These are phyloP conservation scores for Fusarium bactridioides DNA, from an alignment of 2,329 filamentous ascomycete genomes.

Conservation along the genomic window DNA sequence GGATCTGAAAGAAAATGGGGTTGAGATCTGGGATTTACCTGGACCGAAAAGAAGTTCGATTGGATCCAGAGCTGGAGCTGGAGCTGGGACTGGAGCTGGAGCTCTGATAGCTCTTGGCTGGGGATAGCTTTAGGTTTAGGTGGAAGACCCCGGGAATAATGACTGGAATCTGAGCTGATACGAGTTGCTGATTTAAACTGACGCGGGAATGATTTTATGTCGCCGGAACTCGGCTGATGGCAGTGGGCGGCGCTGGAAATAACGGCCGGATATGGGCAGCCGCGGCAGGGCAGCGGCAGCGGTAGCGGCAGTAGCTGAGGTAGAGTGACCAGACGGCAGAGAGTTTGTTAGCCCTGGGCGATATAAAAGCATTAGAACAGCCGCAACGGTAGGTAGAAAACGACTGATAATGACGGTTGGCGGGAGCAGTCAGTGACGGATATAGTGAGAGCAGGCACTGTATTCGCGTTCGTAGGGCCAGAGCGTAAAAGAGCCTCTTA, in stretches of 20 bases:
- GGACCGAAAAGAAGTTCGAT: constrained; percentile 10
- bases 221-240: constrained; percentile 35
- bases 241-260: constrained; percentile 43
- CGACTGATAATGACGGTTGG: not conserved
- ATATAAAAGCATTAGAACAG: constrained; percentile 1
- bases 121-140: constrained; percentile 4
- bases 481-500: constrained; percentile 3
- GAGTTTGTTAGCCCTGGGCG: constrained; percentile 15
- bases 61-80: constrained; percentile 17
- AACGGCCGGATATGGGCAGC: constrained; percentile 35
- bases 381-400: not conserved
- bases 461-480: not conserved
- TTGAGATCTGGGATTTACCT: constrained; percentile 21
- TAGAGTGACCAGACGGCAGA: constrained; percentile 13
- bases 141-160: constrained; percentile 30
- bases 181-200: constrained; percentile 7
- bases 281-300: constrained; percentile 22
- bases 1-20: constrained; percentile 27
- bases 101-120: constrained; percentile 12
- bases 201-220: constrained; percentile 17
- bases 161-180: constrained; percentile 12
- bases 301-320: constrained; percentile 15
- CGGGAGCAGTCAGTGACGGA: not conserved
- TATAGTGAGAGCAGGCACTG: not conserved
- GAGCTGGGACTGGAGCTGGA: not conserved